phyloP scores from a whole-genome alignment of 345 rosid genomes.

The Brassica incana region DNA sequence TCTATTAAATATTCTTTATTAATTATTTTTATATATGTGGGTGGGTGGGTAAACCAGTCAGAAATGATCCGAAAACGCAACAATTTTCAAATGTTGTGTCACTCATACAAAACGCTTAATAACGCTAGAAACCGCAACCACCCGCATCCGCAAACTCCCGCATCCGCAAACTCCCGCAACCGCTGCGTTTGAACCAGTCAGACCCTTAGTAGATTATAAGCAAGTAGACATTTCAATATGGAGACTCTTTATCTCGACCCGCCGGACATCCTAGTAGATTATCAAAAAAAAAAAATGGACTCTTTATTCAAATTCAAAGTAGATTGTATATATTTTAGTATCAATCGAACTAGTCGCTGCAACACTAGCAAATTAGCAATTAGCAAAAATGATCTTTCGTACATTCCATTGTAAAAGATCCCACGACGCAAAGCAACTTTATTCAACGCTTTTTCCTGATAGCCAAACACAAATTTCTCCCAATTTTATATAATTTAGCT shows the following conservation, averaged over 20 bases:
- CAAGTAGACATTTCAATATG: background rate
- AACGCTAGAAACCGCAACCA: too few relatives aligned
- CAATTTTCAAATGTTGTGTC: too few relatives aligned
- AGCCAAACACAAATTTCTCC: constrained; percentile 18
- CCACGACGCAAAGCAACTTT: constrained; percentile 33
- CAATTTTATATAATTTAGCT: background rate
- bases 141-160: too few relatives aligned
- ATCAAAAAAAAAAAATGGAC: background rate
- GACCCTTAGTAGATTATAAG: background rate
- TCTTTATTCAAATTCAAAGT: background rate
- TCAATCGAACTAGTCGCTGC: background rate
- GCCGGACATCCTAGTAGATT: background rate
- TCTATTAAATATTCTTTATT: too few relatives aligned
- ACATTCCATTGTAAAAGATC: constrained; percentile 46
- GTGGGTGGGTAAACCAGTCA: too few relatives aligned
- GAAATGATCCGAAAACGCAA: too few relatives aligned
- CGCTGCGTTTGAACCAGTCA: too few relatives aligned
- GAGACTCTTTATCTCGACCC: background rate
- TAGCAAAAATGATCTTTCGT: constrained; percentile 15
- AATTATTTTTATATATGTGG: too few relatives aligned
- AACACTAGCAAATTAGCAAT: constrained; percentile 6
- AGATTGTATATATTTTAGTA: background rate
- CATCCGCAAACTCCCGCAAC: too few relatives aligned
- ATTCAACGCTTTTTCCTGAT: constrained; percentile 10
- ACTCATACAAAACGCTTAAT: too few relatives aligned